phyloP scores from a whole-genome alignment of 164 flowering plant genomes.

The Hamamelis virginiana region DNA sequence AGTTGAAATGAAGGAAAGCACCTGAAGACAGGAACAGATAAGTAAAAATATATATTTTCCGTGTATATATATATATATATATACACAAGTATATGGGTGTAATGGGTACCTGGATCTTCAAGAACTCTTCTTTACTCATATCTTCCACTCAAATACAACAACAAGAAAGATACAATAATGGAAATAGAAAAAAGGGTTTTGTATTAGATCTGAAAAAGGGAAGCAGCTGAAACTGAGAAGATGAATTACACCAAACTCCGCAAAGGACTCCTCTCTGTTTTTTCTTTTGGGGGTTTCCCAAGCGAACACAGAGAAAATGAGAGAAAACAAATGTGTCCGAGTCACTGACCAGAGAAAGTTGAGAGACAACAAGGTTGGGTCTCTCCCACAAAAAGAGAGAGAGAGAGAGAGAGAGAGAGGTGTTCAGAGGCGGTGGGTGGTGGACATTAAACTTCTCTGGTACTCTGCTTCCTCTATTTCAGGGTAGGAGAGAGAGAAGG shows the following conservation, averaged over 20 bases:
- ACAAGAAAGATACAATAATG: conserved; percentile 10
- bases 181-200: too few relatives aligned
- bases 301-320: conserved; percentile 15
- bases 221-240: conserved; percentile 8
- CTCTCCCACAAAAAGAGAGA: conserved; percentile 20
- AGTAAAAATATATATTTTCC: not conserved
- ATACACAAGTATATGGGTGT: too few relatives aligned
- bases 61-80: too few relatives aligned
- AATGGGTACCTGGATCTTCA: conserved; percentile 73
- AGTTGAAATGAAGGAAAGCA: not conserved
- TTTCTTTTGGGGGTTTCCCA: conserved; percentile 13
- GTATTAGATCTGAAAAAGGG: conserved; percentile 24
- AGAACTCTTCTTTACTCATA: conserved; percentile 85
- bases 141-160: conserved; percentile 16
- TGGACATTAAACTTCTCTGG: conserved; percentile 31
- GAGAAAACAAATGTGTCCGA: conserved; percentile 14
- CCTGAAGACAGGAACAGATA: conserved; percentile 6
- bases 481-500: conserved; percentile 40
- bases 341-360: conserved; percentile 23
- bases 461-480: conserved; percentile 45
- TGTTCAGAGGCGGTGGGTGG: conserved; percentile 19
- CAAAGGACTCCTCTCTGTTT: conserved; percentile 17
- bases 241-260: conserved; percentile 18
- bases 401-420: conserved; percentile 22
- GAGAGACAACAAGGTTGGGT: conserved; percentile 16